Evolutionary conservation across 2,329 filamentous ascomycete species (phyloP).

Genomic region (Penicillium olsonii): DNA sequence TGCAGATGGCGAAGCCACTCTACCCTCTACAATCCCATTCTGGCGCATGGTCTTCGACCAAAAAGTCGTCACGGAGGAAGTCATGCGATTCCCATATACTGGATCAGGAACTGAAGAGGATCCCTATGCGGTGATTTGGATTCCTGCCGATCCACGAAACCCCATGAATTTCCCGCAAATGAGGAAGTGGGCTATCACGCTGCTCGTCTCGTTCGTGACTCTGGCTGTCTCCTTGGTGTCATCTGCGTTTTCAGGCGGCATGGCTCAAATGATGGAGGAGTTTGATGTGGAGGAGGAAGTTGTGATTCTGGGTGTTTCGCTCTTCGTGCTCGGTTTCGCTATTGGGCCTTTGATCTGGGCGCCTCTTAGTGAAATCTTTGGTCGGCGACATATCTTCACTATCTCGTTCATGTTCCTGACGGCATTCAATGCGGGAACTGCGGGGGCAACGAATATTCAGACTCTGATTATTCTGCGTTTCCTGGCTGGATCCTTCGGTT

Average conservation of each 20-base stretch:
- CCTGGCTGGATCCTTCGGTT: constrained; percentile 63
- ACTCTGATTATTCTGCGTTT: constrained; percentile 66
- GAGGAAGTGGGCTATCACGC: constrained; percentile 42
- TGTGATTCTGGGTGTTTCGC: constrained; percentile 42
- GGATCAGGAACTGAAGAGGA: constrained; percentile 43
- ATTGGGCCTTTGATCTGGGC: constrained; percentile 48
- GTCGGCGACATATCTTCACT: constrained; percentile 34
- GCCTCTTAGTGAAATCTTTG: constrained; percentile 36
- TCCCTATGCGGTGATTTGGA: constrained; percentile 42
- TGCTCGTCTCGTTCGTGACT: constrained; percentile 38
- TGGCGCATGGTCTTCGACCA: constrained; percentile 34
- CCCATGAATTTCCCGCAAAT: constrained; percentile 37
- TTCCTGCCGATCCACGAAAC: constrained; percentile 43
- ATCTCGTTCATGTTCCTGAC: constrained; percentile 46
- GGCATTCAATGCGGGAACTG: constrained; percentile 62
- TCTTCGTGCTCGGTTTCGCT: constrained; percentile 48
- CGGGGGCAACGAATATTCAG: constrained; percentile 58
- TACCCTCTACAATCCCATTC: constrained; percentile 30
- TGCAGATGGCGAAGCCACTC: constrained; percentile 12
- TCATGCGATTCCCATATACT: constrained; percentile 28
- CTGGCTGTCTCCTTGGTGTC: constrained; percentile 43
- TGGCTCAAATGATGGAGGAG: constrained; percentile 30
- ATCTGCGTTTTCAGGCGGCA: constrained; percentile 42
- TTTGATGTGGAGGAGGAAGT: constrained; percentile 38
- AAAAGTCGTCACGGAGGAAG: constrained; percentile 32